Evolutionary conservation across 148 eudicot species (phyloP).

Genomic region (Chenopodium berlandieri): DNA sequence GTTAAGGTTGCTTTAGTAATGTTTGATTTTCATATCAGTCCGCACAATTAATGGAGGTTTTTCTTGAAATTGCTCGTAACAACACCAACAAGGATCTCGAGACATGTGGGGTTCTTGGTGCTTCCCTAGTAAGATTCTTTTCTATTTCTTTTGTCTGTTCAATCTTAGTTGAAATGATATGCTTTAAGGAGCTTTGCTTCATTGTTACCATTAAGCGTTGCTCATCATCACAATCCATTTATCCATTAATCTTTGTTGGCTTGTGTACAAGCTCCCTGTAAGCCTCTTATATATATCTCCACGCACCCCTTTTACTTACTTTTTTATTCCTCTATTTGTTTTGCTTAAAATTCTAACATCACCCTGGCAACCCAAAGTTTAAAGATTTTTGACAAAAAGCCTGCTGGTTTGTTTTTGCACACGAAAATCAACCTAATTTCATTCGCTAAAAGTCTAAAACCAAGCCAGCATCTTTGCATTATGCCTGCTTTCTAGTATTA

Average conservation of each 20-base stretch:
- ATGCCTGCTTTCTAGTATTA: no score
- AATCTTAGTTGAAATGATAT: not conserved
- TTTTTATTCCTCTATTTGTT: no score
- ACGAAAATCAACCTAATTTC: not conserved
- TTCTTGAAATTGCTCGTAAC: slow-evolving; percentile 54
- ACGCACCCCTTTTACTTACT: no score
- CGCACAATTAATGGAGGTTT: slow-evolving; percentile 51
- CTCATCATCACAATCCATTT: not conserved
- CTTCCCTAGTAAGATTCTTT: slow-evolving; percentile 56
- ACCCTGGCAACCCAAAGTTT: no score
- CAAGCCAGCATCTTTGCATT: no score
- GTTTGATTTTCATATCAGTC: slow-evolving; percentile 36
- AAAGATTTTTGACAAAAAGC: no score
- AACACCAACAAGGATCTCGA: slow-evolving; percentile 70
- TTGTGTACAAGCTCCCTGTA: not conserved
- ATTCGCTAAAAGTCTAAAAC: not conserved
- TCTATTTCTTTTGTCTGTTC: not conserved
- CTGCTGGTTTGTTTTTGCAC: not conserved
- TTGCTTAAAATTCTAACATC: no score
- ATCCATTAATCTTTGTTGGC: not conserved
- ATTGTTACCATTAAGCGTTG: not conserved
- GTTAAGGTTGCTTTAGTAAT: not conserved
- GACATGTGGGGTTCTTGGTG: slow-evolving; percentile 88
- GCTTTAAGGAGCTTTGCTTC: not conserved
- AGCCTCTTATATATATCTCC: no score